Base-by-base conservation (phyloP, 768 basidiomycete genomes). In the Kwoniella heveanensis region DNA sequence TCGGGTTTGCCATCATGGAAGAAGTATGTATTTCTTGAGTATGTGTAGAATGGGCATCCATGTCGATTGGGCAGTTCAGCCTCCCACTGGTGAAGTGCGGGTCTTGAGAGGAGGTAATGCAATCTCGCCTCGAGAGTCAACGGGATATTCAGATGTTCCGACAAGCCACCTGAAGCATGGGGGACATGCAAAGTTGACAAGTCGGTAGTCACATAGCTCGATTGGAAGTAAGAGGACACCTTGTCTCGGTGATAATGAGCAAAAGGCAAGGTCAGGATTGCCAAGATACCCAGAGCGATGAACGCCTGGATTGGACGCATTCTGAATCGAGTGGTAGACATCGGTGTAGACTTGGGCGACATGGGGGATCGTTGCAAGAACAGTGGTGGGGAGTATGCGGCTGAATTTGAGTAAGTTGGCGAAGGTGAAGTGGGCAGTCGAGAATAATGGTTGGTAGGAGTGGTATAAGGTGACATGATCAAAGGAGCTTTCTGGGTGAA, bases 1-100 rank as follows among this genome's bases (percentile, higher is more conserved):
- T 71, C 67, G 6, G 66, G 61, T 57, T 76, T 74, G n/a, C 71
- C 74, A 36, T 72, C 68, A 52, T 77, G 79, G 64, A 72, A 72
- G 53, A 74, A 77, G 62, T 77, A 76, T 22, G 66, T 70, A 56
- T 77, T 70, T 39, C 77, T 52, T 32, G 68, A 67, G 30, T 65
- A 77, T 0, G 76, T 77, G 51, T 73, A 73, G 29, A 77, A 65
- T 8, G 76, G 76, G 52, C 76, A 77, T 19, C 24, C 60, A 48
- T 71, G 72, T 60, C 73, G 51, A 57, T 65, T 68, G 15, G 66
- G 57, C 29, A 70, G 32, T 56, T 75, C 73, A n/a, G 69, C 66
- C 54, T 77, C 73, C 70, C 70, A 71, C 44, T 75, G 73, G 19
- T 60, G 60, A 10, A 77, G 62, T 13, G 70, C 70, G 1, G 76